Conservation (phyloP, 441 rosid species). For the Erodium moschatum region DNA sequence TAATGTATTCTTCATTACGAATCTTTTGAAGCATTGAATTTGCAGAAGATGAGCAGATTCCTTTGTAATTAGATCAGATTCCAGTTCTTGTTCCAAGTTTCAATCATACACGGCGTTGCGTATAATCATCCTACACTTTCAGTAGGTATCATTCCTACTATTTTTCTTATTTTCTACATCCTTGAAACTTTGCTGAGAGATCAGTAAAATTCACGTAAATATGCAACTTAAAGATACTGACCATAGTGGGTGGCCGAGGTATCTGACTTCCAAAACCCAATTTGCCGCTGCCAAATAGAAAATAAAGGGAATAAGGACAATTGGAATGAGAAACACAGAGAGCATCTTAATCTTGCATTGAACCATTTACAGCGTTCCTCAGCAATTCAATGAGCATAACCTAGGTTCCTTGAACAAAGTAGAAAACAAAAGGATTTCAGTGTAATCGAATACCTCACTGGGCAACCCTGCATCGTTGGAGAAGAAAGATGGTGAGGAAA, state of each 20-base stretch:
- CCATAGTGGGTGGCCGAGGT: slow-evolving; percentile 30
- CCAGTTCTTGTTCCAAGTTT: neutral
- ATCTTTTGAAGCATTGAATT: no score
- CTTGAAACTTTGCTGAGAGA: neutral
- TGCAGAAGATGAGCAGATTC: neutral
- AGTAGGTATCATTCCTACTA: neutral
- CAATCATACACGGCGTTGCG: neutral
- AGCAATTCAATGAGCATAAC: neutral
- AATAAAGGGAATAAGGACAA: slow-evolving; percentile 11
- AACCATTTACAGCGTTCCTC: neutral
- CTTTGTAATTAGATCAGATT: no score
- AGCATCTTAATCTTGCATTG: slow-evolving; percentile 8
- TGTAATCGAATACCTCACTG: slow-evolving; percentile 31
- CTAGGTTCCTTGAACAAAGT: neutral
- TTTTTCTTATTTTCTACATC: neutral
- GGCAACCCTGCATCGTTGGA: slow-evolving; percentile 32
- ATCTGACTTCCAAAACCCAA: slow-evolving; percentile 43
- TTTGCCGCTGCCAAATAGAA: slow-evolving; percentile 33
- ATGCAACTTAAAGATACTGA: slow-evolving; percentile 26
- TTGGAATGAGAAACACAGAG: neutral
- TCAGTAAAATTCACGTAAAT: slow-evolving; percentile 4
- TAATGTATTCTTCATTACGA: no score
- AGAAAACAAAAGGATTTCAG: slow-evolving; percentile 2
- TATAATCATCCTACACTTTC: slow-evolving; percentile 5
- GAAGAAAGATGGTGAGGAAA: slow-evolving; percentile 29